Percentiles rank a stretch among this genome's conserved stretches.
Conservation (phyloP, 2,329 filamentous ascomycete genomes). For the Lomentospora prolificans region DNA sequence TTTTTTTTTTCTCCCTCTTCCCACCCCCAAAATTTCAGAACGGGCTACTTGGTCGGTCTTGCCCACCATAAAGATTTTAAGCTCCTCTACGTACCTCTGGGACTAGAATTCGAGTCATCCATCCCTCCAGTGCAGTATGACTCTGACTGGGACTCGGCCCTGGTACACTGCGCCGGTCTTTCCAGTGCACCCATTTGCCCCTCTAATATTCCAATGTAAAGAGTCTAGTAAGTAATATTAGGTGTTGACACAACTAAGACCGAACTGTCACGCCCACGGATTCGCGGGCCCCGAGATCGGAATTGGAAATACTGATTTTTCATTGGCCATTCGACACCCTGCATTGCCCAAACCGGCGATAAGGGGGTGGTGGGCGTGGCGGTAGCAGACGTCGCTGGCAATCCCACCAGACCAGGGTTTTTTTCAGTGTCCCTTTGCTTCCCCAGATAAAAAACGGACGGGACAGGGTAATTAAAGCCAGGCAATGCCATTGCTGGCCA, state of each 20-base stretch:
- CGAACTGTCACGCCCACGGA: not conserved
- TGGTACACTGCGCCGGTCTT: not conserved
- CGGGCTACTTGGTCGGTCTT: not conserved
- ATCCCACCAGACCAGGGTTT: not conserved
- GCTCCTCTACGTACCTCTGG: not conserved
- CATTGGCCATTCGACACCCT: not conserved
- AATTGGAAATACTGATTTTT: slow-evolving; percentile 2
- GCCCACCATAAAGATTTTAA: not conserved
- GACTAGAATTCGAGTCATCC: slow-evolving; percentile 1
- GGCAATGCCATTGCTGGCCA: not conserved
- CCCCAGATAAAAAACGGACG: not conserved
- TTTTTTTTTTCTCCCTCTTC: not conserved
- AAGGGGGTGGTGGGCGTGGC: not conserved
- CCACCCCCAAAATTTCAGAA: not conserved
- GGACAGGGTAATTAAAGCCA: not conserved
- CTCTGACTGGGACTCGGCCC: not conserved
- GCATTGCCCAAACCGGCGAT: slow-evolving; percentile 3
- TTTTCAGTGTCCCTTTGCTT: not conserved
- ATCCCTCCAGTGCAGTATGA: not conserved
- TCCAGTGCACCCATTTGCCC: too few relatives aligned
- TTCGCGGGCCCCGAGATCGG: slow-evolving; percentile 5
- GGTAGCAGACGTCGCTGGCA: not conserved
- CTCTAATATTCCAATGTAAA: too few relatives aligned
- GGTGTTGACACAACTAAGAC: too few relatives aligned
- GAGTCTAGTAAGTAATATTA: too few relatives aligned